phyloP scores from a whole-genome alignment of 73 alveolate genomes.

The Uronychia binucleata region DNA sequence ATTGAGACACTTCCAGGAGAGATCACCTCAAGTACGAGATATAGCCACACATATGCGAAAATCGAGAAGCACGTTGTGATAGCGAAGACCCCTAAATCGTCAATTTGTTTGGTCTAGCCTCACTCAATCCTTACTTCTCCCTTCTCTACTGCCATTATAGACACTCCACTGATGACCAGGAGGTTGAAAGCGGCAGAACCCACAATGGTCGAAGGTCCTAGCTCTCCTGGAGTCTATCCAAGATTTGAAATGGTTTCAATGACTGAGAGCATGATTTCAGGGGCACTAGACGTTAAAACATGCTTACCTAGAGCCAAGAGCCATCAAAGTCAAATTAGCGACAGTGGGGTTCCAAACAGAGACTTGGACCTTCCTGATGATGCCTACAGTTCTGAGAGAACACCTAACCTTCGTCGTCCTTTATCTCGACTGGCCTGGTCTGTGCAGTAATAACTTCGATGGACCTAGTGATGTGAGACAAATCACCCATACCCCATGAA shows the following conservation, averaged over 20 bases:
- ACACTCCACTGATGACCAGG: conserved; percentile 59
- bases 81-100: conserved; percentile 51
- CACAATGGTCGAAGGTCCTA: conserved; percentile 74
- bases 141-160: conserved; percentile 50
- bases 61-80: conserved; percentile 53
- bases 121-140: not conserved
- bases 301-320: conserved; percentile 47
- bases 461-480: conserved; percentile 13
- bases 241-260: conserved; percentile 49
- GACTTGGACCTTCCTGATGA: conserved; percentile 34
- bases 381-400: not conserved
- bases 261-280: conserved; percentile 65
- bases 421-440: conserved; percentile 26
- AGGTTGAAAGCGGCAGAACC: conserved; percentile 76
- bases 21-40: conserved; percentile 37
- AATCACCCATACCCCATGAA: conserved; percentile 44
- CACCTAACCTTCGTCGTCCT: conserved; percentile 12
- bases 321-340: conserved; percentile 81
- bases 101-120: conserved; percentile 2
- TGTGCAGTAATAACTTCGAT: conserved; percentile 64
- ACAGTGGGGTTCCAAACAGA: conserved; percentile 82
- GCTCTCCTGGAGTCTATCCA: conserved; percentile 46
- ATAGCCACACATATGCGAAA: conserved; percentile 69
- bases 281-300: conserved; percentile 55
- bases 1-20: conserved; percentile 12